Base-by-base conservation (phyloP, 495 filamentous ascomycete genomes). In the Penicillium flavigenum region DNA sequence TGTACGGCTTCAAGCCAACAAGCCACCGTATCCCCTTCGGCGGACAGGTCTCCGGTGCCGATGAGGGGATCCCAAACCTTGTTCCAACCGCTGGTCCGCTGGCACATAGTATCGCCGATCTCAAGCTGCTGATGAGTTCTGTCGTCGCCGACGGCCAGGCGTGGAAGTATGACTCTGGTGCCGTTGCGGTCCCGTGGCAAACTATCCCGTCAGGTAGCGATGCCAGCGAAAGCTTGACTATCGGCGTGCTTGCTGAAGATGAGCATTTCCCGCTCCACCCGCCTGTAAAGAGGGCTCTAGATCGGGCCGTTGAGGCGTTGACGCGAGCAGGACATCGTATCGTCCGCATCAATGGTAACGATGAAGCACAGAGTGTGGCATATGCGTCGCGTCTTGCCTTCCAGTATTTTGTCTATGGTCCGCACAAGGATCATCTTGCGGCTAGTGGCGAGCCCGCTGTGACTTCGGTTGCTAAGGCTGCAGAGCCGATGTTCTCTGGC, bases 1-100 rank as follows among this genome's bases (percentile, higher is more conserved):
- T 89, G 0, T 88, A 80, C 63, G 86, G 85, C 0, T 75, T 87
- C 57, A 81, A 82, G 53, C 86, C 87, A 1, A 88, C 82, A 0
- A 64, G 65, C 12, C 66, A 63, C 27, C 74, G 85, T 14, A 64
- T 88, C 1, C 86, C 87, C 5, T 69, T 61, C 29, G 58, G 66
- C 4, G 68, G 66, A n/a, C 66, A 62, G 29, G 51, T 58, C 6
- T 60, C 60, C 14, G 58, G 61, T 3, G 57, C 20, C 4, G 42
- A 51, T 24, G 24, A 63, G 8, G 63, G 67, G 7, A 24, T 61
- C 2, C 62, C 65, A 0, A 56, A 47, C 0, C 32, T 68, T 14
- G 19, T 44, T 9, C 59, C 65, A 14, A 43, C 47, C 0, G 67
- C 62, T 9, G 86, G 87, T 0, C 86, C 86, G 0, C 58, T 90